These are phyloP conservation scores for Mucor sp. DNA, from an alignment of 371 early-diverging fungal species.

Conservation along the genomic window DNA sequence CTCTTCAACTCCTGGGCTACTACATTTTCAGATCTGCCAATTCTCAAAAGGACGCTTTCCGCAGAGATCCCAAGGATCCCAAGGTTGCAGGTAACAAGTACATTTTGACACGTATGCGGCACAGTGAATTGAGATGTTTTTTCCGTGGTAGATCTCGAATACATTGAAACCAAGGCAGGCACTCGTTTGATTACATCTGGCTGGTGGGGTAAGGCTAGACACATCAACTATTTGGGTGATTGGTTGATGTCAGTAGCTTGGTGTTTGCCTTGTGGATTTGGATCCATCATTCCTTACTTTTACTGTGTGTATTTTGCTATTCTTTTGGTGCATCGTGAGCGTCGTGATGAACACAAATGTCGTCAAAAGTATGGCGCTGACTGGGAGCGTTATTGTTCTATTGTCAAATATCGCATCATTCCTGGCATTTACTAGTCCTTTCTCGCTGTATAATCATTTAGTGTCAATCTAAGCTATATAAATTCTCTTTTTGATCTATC, in stretches of 20 bases:
- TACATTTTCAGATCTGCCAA: constrained; percentile 89
- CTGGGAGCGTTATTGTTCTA: constrained; percentile 88
- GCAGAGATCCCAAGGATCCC: constrained; percentile 72
- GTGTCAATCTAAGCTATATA: background rate
- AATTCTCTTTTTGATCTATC: background rate
- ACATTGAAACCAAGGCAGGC: constrained; percentile 80
- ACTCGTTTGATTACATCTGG: constrained; percentile 80
- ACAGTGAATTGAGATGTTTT: too few species aligned
- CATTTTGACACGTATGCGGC: background rate
- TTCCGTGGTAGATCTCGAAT: constrained; percentile 71
- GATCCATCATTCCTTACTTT: constrained; percentile 85
- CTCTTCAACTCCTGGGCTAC: constrained; percentile 68
- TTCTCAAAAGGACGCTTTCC: constrained; percentile 85
- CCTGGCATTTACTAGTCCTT: constrained; percentile 56
- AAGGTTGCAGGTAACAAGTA: constrained; percentile 61
- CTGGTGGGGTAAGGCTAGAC: constrained; percentile 93
- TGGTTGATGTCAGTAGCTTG: constrained; percentile 87
- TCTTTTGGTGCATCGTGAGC: constrained; percentile 84
- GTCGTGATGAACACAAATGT: constrained; percentile 89
- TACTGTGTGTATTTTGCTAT: constrained; percentile 90
- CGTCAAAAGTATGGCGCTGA: constrained; percentile 88
- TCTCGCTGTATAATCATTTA: background rate
- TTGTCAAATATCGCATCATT: constrained; percentile 85
- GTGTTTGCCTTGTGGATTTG: constrained; percentile 75
- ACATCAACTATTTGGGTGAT: constrained; percentile 93